Conservation (phyloP, 768 basidiomycete species). For the Amanita pseudoporphyria region DNA sequence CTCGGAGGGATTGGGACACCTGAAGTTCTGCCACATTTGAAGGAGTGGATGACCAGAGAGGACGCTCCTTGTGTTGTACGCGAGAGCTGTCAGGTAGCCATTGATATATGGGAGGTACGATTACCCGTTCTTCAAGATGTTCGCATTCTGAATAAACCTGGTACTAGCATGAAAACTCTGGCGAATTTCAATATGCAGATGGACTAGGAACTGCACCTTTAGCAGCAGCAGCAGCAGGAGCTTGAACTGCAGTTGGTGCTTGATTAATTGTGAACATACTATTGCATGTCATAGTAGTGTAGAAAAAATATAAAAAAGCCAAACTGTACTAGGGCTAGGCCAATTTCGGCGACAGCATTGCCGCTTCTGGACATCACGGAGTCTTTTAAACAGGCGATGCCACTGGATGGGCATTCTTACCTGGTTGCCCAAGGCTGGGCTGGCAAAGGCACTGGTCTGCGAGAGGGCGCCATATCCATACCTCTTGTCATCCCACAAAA, state of each 20-base stretch:
- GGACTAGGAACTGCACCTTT: slow-evolving; percentile 18
- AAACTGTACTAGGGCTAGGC: too few relatives aligned
- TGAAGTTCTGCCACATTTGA: slow-evolving; percentile 79
- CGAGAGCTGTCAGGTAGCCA: slow-evolving; percentile 92
- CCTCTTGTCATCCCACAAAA: slow-evolving; percentile 80
- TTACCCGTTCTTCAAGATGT: background rate
- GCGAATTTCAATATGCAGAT: slow-evolving; percentile 71
- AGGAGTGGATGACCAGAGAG: slow-evolving; percentile 70
- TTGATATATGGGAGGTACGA: slow-evolving; percentile 94
- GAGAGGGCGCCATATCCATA: slow-evolving; percentile 65
- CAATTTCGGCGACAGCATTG: too few relatives aligned
- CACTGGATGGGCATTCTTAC: slow-evolving; percentile 62
- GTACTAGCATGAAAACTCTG: slow-evolving; percentile 76
- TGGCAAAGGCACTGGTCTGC: slow-evolving; percentile 79
- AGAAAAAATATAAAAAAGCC: too few relatives aligned
- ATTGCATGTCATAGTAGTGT: too few relatives aligned
- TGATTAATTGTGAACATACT: background rate
- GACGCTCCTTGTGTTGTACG: slow-evolving; percentile 85
- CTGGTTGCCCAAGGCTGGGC: slow-evolving; percentile 81
- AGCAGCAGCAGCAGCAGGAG: background rate
- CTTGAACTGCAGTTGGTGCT: too few relatives aligned
- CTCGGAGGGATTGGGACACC: slow-evolving; percentile 95
- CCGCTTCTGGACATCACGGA: too few relatives aligned
- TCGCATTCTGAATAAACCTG: background rate
- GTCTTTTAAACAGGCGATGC: slow-evolving; percentile 39